Base-by-base conservation (phyloP, 768 basidiomycete species). In the Cubamyces lactineus region DNA sequence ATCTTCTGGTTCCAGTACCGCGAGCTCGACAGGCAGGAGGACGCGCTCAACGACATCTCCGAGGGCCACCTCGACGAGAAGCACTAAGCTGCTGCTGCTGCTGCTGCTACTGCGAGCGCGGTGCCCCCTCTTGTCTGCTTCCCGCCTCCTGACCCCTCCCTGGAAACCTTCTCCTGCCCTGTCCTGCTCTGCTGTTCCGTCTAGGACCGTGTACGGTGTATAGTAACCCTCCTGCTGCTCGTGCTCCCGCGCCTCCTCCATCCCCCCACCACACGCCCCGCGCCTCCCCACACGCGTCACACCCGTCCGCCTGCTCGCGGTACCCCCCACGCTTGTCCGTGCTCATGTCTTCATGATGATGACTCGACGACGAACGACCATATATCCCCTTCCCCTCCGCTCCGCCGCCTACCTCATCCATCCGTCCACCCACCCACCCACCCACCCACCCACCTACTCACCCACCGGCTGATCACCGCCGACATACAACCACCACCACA, bases 21-120 rank as follows among this genome's bases (percentile, higher is more conserved):
- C 58, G 73, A 80, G 15, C 79, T 91, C 43, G 89, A 91, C 70
- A 69, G 73, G 28, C 74, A 84, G 56, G 90, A 92, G 73, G 86
- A 90, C 59, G 68, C 72, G 55, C 75, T 91, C 26, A 90, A 91
- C 63, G 81, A 81, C 54, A 60, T 89, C 66, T 53, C 65, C 1
- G 70, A 71, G 57, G 84, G 80, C 0, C 76, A 77, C 43, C 72
- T 74, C 47, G 73, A 73, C 39, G 62, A 54, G 54, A 59, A 63
- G 40, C 53, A 62, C 38, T 62, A 39, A 62, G 26, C 16, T 30
- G 28, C 26, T 3, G 21, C 48, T 9, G 17, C 19, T 46, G 34
- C 34, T 5, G 1, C 1, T 34, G 34, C 34, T 1, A 11, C 4
- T 28, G 28, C 28, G 7, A 28, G 34, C 11, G 6, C 34, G 34